Base-by-base conservation (phyloP, 169 alveolate genomes). In the Babesia divergens region DNA sequence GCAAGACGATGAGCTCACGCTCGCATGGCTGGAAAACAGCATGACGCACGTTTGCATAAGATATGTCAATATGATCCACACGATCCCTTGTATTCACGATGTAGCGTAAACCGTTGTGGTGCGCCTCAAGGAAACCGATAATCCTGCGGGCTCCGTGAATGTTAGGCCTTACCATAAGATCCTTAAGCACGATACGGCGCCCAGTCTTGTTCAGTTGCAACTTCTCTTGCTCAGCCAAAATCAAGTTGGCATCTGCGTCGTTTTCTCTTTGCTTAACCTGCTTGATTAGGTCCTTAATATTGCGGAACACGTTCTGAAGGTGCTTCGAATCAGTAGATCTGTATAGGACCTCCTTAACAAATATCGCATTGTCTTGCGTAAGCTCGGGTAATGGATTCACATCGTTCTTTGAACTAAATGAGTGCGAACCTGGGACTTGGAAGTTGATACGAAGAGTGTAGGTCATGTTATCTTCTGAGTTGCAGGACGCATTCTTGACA, bases 21-120 rank as follows among this genome's bases (percentile, higher is more conserved):
- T 95, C 98, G 56, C 98, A 95, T 0, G 99, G 98, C 86, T 97
- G 98, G 89, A 95, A 94, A 65, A 97, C 93, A 3, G 98, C 98
- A 71, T 96, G 97, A 44, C 94, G 94, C 34, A 97, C 93, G 70
- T 97, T 97, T 20, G 94, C 74, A 76, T 95, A 97, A 35, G 94
- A 86, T 29, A 96, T 94, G 68, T 96, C 99, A 5, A 96, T 90
- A 44, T 81, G 70, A 51, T 94, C 97, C 34, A 87, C 89, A 1
- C 89, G 67, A 42, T 87, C 93, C 9, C 91, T 32, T 6, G 93
- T 74, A 65, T 88, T 83, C 16, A 87, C 93, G 40, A 85, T 51
- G 82, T 88, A 88, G 81, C 99, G 89, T 47, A 97, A 74, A 3
- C 99, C 99, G 76, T 97, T 97, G 54, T 90, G 84, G 76, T 97